Conservation (phyloP, 176 grass and related monocot species). For the Cymbopogon citratus region DNA sequence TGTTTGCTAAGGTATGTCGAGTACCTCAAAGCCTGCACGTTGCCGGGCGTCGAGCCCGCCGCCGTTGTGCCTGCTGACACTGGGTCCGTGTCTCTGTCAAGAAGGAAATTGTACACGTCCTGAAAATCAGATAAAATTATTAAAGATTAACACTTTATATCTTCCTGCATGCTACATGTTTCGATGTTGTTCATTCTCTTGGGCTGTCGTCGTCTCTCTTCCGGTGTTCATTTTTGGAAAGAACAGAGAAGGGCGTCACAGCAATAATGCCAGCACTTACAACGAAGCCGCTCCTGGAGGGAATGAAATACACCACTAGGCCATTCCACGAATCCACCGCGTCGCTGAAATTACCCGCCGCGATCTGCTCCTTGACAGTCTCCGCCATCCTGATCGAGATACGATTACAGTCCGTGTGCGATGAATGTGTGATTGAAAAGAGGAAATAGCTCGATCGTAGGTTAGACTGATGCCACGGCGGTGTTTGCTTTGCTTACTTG, state of each 20-base stretch:
- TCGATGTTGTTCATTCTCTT: too few species aligned
- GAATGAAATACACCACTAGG: constrained; percentile 30
- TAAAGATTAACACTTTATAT: too few species aligned
- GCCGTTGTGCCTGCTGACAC: background rate
- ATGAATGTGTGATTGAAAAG: background rate
- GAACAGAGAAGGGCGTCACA: background rate
- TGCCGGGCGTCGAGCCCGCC: background rate
- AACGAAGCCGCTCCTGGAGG: constrained; percentile 39
- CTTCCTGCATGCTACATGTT: too few species aligned
- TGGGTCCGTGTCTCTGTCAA: constrained; percentile 32
- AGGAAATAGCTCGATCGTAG: background rate
- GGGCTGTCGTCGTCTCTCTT: too few species aligned
- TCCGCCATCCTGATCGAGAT: constrained; percentile 49
- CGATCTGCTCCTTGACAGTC: constrained; percentile 42
- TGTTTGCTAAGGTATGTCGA: constrained; percentile 37
- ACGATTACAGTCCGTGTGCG: background rate
- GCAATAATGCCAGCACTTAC: constrained; percentile 29
- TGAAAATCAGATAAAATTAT: background rate
- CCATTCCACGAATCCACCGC: constrained; percentile 13
- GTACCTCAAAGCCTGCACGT: constrained; percentile 17
- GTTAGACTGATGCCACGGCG: background rate
- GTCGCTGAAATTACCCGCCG: constrained; percentile 10
- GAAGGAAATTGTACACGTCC: constrained; percentile 79
- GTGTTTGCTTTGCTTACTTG: constrained; percentile 12
- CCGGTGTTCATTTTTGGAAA: too few species aligned